A percentile compares a stretch with the other conserved stretches of the same genome.
These are phyloP conservation scores for Penicillium bialowiezense DNA, from an alignment of 495 filamentous ascomycete genomes.

Conservation along the genomic window DNA sequence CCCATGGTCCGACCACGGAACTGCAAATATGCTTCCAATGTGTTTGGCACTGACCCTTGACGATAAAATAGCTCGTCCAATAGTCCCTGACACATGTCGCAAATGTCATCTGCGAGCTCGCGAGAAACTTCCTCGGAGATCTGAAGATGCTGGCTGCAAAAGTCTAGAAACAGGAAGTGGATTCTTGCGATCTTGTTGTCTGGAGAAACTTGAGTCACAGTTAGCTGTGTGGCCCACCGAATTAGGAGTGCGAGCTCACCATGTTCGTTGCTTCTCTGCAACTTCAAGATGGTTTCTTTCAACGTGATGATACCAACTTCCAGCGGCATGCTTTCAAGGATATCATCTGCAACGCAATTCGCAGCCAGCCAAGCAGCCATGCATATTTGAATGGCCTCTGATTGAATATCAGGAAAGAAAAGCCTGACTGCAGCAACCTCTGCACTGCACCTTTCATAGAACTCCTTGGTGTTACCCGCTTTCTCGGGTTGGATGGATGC, in stretches of 20 bases:
- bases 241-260: background rate
- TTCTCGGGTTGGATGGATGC: background rate
- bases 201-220: background rate
- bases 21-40: background rate
- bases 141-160: background rate
- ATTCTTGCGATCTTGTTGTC: background rate
- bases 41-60: background rate
- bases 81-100: conserved; percentile 2
- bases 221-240: background rate
- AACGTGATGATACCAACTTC: background rate
- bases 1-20: conserved; percentile 1
- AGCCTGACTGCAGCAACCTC: background rate
- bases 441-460: conserved; percentile 1
- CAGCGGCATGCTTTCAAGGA: background rate
- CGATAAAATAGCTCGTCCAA: background rate
- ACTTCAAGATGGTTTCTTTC: background rate
- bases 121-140: background rate
- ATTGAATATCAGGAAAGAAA: background rate
- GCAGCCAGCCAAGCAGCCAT: conserved; percentile 1
- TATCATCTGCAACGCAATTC: background rate
- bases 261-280: background rate
- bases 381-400: background rate
- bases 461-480: conserved; percentile 1
- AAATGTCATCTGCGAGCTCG: background rate
- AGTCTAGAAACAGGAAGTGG: background rate